phyloP scores from a whole-genome alignment of 257 asterid species.

The Nicotiana otophora region DNA sequence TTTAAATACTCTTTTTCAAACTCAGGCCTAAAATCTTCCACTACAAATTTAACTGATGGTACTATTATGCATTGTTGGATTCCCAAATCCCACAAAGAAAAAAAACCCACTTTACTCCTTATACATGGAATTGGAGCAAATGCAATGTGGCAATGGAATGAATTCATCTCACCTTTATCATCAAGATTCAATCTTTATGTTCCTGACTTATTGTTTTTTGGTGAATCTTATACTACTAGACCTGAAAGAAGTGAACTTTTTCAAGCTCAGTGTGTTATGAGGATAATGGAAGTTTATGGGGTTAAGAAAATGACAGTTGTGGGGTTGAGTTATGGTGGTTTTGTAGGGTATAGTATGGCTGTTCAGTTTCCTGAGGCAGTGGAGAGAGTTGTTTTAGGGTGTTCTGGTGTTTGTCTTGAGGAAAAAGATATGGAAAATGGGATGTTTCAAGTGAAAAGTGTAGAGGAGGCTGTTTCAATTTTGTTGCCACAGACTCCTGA shows the following conservation, averaged over 20 bases:
- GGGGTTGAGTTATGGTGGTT: constrained; percentile 85
- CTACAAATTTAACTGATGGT: constrained; percentile 55
- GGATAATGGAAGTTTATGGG: constrained; percentile 55
- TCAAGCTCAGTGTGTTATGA: constrained; percentile 65
- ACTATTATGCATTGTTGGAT: constrained; percentile 72
- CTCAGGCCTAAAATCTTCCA: constrained; percentile 59
- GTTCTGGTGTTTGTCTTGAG: constrained; percentile 74
- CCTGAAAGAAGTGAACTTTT: constrained; percentile 55
- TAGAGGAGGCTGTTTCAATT: constrained; percentile 57
- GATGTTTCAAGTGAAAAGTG: constrained; percentile 58
- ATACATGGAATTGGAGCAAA: constrained; percentile 84
- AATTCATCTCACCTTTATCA: constrained; percentile 60
- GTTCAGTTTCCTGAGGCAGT: constrained; percentile 65
- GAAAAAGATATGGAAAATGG: constrained; percentile 78
- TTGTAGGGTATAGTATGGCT: constrained; percentile 74
- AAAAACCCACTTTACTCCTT: constrained; percentile 48
- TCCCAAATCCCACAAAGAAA: constrained; percentile 46
- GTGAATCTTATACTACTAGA: constrained; percentile 57
- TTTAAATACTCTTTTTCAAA: constrained; percentile 53
- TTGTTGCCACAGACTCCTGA: constrained; percentile 67
- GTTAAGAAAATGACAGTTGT: constrained; percentile 49
- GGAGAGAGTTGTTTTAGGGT: constrained; percentile 58
- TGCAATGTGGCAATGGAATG: constrained; percentile 94
- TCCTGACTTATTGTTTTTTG: constrained; percentile 72
- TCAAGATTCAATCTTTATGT: constrained; percentile 65